phyloP scores from a whole-genome alignment of 2,329 filamentous ascomycete species.

The Fusarium illudens region DNA sequence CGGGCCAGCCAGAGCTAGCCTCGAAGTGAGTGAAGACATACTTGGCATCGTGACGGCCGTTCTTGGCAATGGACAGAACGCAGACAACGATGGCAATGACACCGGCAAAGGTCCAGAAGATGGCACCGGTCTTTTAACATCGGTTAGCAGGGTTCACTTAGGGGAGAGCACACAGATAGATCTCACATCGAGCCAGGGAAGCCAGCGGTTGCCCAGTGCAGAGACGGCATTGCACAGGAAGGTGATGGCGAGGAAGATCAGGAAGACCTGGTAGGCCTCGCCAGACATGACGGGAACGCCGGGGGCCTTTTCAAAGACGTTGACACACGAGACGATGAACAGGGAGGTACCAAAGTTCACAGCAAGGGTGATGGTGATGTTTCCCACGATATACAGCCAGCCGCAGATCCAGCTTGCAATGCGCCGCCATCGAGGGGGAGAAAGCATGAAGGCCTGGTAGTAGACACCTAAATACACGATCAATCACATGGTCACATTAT shows the following conservation, averaged over 20 bases:
- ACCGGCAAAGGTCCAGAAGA: constrained; percentile 78
- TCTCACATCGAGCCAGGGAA: constrained; percentile 75
- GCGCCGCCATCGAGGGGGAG: constrained; percentile 66
- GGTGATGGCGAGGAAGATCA: constrained; percentile 76
- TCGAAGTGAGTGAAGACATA: constrained; percentile 77
- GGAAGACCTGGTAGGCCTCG: constrained; percentile 71
- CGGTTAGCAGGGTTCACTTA: constrained; percentile 9
- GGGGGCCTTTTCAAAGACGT: constrained; percentile 59
- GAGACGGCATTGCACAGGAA: constrained; percentile 72
- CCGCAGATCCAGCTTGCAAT: constrained; percentile 76
- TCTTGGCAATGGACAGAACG: constrained; percentile 71
- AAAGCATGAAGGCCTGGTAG: constrained; percentile 81
- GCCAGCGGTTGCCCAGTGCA: constrained; percentile 70
- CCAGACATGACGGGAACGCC: constrained; percentile 56
- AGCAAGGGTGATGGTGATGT: constrained; percentile 84
- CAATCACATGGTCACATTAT: constrained; percentile 28
- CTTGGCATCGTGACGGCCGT: constrained; percentile 68
- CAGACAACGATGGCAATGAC: constrained; percentile 71
- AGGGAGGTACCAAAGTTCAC: constrained; percentile 83
- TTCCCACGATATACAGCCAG: constrained; percentile 80
- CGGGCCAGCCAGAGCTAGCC: constrained; percentile 71
- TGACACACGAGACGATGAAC: constrained; percentile 64
- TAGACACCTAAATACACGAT: constrained; percentile 62
- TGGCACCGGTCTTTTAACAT: constrained; percentile 67
- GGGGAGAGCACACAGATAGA: background rate